These are phyloP conservation scores for Xylariaceae sp. DNA, from an alignment of 2,329 filamentous ascomycete species.

Conservation along the genomic window DNA sequence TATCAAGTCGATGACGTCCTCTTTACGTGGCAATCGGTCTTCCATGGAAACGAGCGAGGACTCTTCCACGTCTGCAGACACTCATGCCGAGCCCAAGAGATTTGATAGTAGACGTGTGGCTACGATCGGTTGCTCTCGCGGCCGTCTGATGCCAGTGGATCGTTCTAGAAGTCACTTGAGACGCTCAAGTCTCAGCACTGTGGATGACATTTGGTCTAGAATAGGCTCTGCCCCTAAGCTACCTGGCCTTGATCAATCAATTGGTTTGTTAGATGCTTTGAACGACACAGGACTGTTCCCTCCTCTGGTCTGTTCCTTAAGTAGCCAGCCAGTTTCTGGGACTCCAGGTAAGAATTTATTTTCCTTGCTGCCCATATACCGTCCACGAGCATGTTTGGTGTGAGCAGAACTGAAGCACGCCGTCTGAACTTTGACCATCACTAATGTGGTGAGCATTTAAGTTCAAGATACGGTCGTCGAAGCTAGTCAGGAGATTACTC, in stretches of 20 bases:
- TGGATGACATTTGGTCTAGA: conserved; percentile 8
- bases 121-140: conserved; percentile 7
- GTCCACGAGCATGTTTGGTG: background rate
- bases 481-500: background rate
- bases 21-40: conserved; percentile 15
- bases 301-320: conserved; percentile 3
- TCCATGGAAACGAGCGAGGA: conserved; percentile 9
- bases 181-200: conserved; percentile 14
- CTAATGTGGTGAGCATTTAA: conserved; percentile 8
- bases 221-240: conserved; percentile 17
- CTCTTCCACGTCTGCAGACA: too few relatives aligned
- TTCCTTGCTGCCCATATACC: background rate
- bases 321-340: background rate
- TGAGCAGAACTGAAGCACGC: background rate
- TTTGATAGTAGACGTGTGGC: conserved; percentile 3
- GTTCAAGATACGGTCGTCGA: conserved; percentile 7
- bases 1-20: conserved; percentile 24
- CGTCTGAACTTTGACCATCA: background rate
- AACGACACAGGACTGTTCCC: conserved; percentile 14
- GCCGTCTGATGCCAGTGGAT: background rate
- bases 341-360: conserved; percentile 6
- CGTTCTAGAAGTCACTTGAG: conserved; percentile 6
- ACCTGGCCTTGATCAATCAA: conserved; percentile 20
- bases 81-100: too few relatives aligned
- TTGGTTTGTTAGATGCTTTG: conserved; percentile 14